Evolutionary conservation across 1,284 basidiomycete genomes (phyloP).

Genomic region (Cutaneotrichosporon spelunceum): DNA sequence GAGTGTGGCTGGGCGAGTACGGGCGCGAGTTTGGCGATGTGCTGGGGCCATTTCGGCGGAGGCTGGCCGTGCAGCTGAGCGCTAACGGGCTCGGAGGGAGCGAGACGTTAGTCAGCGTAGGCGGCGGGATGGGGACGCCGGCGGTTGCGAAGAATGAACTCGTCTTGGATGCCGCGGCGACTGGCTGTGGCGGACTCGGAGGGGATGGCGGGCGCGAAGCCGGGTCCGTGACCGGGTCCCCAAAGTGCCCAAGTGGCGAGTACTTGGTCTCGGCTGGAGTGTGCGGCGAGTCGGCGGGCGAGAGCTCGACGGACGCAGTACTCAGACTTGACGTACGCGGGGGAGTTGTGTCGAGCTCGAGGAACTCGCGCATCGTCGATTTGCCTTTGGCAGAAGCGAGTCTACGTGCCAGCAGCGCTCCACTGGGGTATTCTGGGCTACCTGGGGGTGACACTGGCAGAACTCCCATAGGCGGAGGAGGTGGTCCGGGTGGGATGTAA

Average conservation of each 20-base stretch:
- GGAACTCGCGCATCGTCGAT: not conserved
- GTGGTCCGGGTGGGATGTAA: not conserved
- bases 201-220: constrained; percentile 3
- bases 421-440: not conserved
- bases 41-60: not conserved
- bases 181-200: constrained; percentile 1
- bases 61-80: constrained; percentile 39
- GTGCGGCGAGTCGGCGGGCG: not conserved
- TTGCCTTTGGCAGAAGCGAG: not conserved
- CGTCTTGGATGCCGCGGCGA: constrained; percentile 25
- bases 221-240: not conserved
- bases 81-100: constrained; percentile 36
- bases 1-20: constrained; percentile 19
- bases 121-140: constrained; percentile 30
- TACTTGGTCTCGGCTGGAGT: not conserved
- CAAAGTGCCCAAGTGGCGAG: not conserved
- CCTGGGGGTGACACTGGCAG: not conserved
- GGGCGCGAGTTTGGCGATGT: constrained; percentile 1
- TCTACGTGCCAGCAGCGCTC: not conserved
- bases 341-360: not conserved
- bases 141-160: constrained; percentile 44
- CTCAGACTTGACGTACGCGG: not conserved
- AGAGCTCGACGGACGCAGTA: not conserved
- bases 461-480: not conserved
- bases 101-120: constrained; percentile 24